Conservation (phyloP, 352 stramenopile species). For the Pseudoperonospora humuli region DNA sequence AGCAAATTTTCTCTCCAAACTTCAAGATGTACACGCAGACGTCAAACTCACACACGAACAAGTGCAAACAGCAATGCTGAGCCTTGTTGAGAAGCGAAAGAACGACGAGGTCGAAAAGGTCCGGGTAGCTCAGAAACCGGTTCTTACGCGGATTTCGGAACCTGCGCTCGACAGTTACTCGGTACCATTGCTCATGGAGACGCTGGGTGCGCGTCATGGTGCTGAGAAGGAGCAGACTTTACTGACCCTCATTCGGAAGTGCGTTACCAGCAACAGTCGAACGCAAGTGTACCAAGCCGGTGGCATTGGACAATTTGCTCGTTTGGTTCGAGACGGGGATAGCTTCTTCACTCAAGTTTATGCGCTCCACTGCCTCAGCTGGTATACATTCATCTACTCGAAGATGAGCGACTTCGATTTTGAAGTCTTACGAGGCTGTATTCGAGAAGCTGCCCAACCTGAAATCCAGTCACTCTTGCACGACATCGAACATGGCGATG, state of each 20-base stretch:
- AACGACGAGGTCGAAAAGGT: conserved; percentile 8
- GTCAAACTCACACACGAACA: conserved; percentile 18
- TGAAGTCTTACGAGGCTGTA: conserved; percentile 5
- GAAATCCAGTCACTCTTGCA: conserved; percentile 10
- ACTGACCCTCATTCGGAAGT: conserved; percentile 14
- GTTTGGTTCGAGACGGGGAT: conserved; percentile 6
- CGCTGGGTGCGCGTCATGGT: background rate
- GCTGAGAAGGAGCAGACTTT: conserved; percentile 12
- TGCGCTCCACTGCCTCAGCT: conserved; percentile 21
- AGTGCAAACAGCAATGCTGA: conserved; percentile 11
- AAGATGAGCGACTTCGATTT: conserved; percentile 17
- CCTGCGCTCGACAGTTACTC: conserved; percentile 11
- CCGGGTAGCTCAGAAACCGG: conserved; percentile 6
- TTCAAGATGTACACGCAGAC: conserved; percentile 14
- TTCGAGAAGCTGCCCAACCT: conserved; percentile 4
- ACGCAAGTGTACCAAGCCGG: conserved; percentile 19
- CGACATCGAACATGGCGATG: no score
- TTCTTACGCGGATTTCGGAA: conserved; percentile 5
- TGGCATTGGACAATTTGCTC: conserved; percentile 12
- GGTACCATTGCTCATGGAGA: conserved; percentile 12
- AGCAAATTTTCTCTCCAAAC: conserved; percentile 16
- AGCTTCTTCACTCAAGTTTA: conserved; percentile 17
- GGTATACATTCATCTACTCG: conserved; percentile 23
- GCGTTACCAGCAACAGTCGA: conserved; percentile 13
- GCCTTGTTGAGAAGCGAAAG: conserved; percentile 14